These are phyloP conservation scores for Talinum fruticosum DNA, from an alignment of 148 eudicot genomes.

Conservation along the genomic window DNA sequence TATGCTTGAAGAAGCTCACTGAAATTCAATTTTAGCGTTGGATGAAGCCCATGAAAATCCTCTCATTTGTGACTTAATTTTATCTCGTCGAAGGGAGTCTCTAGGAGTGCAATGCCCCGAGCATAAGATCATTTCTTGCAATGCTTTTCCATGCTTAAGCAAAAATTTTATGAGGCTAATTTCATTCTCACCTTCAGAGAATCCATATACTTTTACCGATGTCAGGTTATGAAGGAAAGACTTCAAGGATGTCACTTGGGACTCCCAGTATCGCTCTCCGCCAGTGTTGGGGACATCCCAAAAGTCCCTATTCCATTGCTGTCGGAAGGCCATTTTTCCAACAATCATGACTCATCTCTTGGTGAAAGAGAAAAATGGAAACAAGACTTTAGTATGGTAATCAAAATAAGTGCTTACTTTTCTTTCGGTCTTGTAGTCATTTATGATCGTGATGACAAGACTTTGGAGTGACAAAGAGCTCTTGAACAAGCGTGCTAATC, in stretches of 20 bases:
- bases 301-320: slow-evolving; percentile 44
- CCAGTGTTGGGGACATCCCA: slow-evolving; percentile 33
- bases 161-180: slow-evolving; percentile 45
- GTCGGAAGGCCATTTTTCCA: not conserved
- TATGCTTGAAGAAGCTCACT: slow-evolving; percentile 12
- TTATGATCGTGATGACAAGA: slow-evolving; percentile 36
- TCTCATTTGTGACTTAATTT: slow-evolving; percentile 52
- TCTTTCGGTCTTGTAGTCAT: slow-evolving; percentile 23
- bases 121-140: slow-evolving; percentile 45
- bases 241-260: slow-evolving; percentile 31
- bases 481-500: slow-evolving; percentile 42
- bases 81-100: slow-evolving; percentile 36
- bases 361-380: not conserved
- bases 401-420: slow-evolving; percentile 27
- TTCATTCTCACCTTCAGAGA: slow-evolving; percentile 38
- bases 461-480: slow-evolving; percentile 42
- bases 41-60: slow-evolving; percentile 47
- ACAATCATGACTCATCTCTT: not conserved
- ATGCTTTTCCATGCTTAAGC: slow-evolving; percentile 47
- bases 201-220: slow-evolving; percentile 45
- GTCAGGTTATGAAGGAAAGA: slow-evolving; percentile 44
- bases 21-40: slow-evolving; percentile 41
- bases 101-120: slow-evolving; percentile 23
- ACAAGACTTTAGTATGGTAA: not conserved
- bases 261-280: slow-evolving; percentile 48